Percentiles rank a stretch among this genome's conserved stretches.
Evolutionary conservation across 805 yeast species (phyloP).

Genomic region (Blastobotrys parvus): DNA sequence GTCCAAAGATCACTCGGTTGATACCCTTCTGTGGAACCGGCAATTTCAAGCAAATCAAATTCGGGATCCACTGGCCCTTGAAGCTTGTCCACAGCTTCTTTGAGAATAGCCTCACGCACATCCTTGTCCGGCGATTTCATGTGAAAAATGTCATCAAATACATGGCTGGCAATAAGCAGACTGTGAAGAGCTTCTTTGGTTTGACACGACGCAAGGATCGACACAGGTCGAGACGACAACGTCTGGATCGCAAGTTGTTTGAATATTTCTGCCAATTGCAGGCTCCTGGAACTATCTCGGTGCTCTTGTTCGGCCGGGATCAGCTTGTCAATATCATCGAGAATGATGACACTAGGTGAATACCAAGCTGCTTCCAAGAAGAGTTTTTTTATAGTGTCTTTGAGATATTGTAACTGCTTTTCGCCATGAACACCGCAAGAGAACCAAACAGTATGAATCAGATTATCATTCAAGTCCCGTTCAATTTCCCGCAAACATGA

Average conservation of each 20-base stretch:
- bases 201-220: constrained; percentile 53
- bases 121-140: constrained; percentile 63
- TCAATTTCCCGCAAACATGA: constrained; percentile 39
- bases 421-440: constrained; percentile 51
- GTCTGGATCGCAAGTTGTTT: constrained; percentile 39
- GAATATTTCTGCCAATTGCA: constrained; percentile 58
- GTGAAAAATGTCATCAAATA: constrained; percentile 53
- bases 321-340: constrained; percentile 72
- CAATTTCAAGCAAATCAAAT: constrained; percentile 43
- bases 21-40: constrained; percentile 77
- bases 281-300: constrained; percentile 50
- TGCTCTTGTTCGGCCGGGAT: constrained; percentile 59
- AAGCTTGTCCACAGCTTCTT: constrained; percentile 32
- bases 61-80: constrained; percentile 31
- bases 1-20: constrained; percentile 73
- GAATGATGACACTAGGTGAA: constrained; percentile 61
- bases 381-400: constrained; percentile 38
- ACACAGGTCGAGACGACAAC: constrained; percentile 34
- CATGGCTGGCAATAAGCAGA: constrained; percentile 54
- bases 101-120: constrained; percentile 43
- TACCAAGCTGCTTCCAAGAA: constrained; percentile 59
- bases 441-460: constrained; percentile 40
- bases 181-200: constrained; percentile 60
- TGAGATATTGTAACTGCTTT: constrained; percentile 42
- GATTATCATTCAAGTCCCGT: constrained; percentile 28